Base-by-base conservation (phyloP, 331 rosid genomes). In the Stylosanthes scabra region DNA sequence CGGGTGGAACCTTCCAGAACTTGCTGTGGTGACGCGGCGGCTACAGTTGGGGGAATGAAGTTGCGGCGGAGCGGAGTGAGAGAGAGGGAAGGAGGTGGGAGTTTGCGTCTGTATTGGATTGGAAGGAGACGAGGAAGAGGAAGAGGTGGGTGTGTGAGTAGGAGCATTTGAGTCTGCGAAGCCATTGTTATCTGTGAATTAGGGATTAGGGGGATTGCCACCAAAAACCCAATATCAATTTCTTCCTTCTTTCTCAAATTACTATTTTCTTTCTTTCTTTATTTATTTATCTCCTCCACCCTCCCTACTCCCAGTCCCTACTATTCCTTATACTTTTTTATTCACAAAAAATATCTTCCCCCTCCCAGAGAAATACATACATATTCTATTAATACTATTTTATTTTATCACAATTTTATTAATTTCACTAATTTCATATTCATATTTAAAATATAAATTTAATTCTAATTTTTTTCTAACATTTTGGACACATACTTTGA, bases 1-100 rank as follows among this genome's bases (percentile, higher is more conserved):
- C 84, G 84, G 11, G 84, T 80, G 42, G 73, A 34, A 0, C 80
- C 84, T 0, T 20, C 9, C 0, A 80, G 79, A 7, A n/a, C 7
- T 0, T 37, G 27, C 11, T 14, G 12, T 8, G 9, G 2, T 7
- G 57, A 51, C 6, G 8, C 5, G 8, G 27, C 51, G n/a, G 51
- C 25, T 3, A 51, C 9, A 11, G 9, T 4, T 49, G 2, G 55
- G 20, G 55, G 55, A n/a, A 13, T 49, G 55, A 12, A 12, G 55
- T 49, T 14, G 20, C 55, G 20, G 8, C 16, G 15, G 14, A 49
- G 14, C 15, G 16, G 55, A 49, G 55, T 49, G 27, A 16, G 20
- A 27, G 28, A 16, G 57, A 31, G 6, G 3, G 40, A n/a, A 2
- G 29, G 7, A 6, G 6, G 57, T 51, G 57, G n/a, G 57, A 4